These are phyloP conservation scores for Pythium grandisporangium DNA, from an alignment of 352 stramenopile species.

Conservation along the genomic window DNA sequence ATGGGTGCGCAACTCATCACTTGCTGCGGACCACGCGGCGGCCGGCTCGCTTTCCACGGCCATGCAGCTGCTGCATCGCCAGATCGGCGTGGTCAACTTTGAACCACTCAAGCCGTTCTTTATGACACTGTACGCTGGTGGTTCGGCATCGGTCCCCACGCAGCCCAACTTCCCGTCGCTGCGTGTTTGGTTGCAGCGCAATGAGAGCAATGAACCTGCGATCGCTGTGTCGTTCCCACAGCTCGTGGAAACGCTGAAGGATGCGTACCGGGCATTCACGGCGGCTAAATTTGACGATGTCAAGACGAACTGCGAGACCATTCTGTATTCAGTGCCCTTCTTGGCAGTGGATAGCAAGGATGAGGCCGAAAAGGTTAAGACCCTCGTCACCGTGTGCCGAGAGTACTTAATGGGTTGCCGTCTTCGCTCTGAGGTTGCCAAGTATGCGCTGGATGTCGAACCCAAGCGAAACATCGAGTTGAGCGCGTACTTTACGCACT, in stretches of 20 bases:
- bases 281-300: conserved; percentile 97
- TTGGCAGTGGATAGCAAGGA: conserved; percentile 89
- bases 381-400: conserved; percentile 92
- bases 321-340: conserved; percentile 94
- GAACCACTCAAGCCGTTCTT: conserved; percentile 90
- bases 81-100: conserved; percentile 99
- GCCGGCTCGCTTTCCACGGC: conserved; percentile 94
- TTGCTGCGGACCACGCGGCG: conserved; percentile 96
- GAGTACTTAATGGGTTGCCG: conserved; percentile 98
- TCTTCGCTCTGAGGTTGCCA: conserved; percentile 87
- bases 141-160: conserved; percentile 69
- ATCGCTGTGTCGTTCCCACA: conserved; percentile 84
- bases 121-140: conserved; percentile 76
- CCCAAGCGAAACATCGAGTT: conserved; percentile 94
- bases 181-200: conserved; percentile 76
- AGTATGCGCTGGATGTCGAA: conserved; percentile 54
- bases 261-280: conserved; percentile 95
- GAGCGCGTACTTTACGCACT: conserved; percentile 99
- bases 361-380: conserved; percentile 92
- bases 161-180: conserved; percentile 77
- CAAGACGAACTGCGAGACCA: conserved; percentile 87
- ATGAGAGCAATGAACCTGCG: conserved; percentile 81
- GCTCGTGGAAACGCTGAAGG: conserved; percentile 91
- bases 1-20: conserved; percentile 95
- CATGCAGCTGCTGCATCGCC: conserved; percentile 97